These are phyloP conservation scores for Taiozyma sp. DNA, from an alignment of 1,139 yeast genomes.

Conservation along the genomic window DNA sequence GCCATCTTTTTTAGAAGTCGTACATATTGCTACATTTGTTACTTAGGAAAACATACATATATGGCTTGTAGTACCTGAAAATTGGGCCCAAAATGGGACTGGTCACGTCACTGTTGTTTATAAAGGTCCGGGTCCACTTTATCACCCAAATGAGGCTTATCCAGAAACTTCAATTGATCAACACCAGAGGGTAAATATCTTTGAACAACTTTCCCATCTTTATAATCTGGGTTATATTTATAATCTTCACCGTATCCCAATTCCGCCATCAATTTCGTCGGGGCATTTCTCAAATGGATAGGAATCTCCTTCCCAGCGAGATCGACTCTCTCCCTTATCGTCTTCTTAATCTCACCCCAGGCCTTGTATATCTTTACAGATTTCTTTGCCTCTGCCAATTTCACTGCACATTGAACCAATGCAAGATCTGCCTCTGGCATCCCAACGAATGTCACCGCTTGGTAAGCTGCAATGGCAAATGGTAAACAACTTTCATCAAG, in stretches of 20 bases:
- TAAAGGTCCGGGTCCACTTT: constrained; percentile 30
- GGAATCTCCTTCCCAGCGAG: constrained; percentile 65
- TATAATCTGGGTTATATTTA: constrained; percentile 80
- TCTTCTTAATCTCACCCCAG: constrained; percentile 57
- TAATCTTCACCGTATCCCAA: constrained; percentile 82
- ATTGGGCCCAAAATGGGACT: too few species aligned
- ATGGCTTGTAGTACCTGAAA: too few species aligned
- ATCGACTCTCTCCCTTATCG: constrained; percentile 52
- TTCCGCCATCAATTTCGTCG: constrained; percentile 84
- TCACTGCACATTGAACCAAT: constrained; percentile 88
- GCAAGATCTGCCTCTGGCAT: constrained; percentile 94
- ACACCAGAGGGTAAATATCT: constrained; percentile 57
- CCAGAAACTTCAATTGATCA: constrained; percentile 31
- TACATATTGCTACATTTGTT: neutral
- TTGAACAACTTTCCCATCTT: constrained; percentile 70
- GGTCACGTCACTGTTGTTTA: neutral
- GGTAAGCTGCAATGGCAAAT: constrained; percentile 79
- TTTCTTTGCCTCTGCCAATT: constrained; percentile 80
- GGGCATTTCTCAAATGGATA: constrained; percentile 86
- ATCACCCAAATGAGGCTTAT: constrained; percentile 38
- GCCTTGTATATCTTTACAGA: constrained; percentile 84
- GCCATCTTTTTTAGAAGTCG: neutral
- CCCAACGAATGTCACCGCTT: constrained; percentile 89
- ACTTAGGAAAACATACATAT: neutral
- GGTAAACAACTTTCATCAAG: constrained; percentile 83